These are phyloP conservation scores for Lagenidium giganteum DNA, from an alignment of 352 stramenopile genomes.

Conservation along the genomic window DNA sequence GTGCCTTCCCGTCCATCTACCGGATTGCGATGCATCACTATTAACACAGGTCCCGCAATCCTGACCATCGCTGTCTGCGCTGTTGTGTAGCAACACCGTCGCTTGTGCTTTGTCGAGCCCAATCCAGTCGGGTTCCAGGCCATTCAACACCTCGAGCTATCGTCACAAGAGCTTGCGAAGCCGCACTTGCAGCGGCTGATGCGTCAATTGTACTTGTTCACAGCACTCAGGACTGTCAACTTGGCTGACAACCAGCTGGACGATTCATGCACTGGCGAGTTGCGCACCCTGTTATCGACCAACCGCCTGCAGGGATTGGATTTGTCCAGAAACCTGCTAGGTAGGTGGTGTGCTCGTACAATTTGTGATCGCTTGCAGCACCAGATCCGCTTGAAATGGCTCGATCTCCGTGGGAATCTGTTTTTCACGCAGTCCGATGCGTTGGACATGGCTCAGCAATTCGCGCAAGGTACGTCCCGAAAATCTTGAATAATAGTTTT, in stretches of 20 bases:
- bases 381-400: conserved; percentile 17
- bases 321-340: conserved; percentile 34
- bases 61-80: no score
- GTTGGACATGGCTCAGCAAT: conserved; percentile 13
- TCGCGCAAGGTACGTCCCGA: conserved; percentile 4
- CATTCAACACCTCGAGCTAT: conserved; percentile 22
- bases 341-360: conserved; percentile 14
- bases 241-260: conserved; percentile 38
- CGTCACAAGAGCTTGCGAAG: conserved; percentile 17
- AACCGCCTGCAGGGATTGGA: conserved; percentile 21
- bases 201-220: conserved; percentile 25
- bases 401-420: conserved; percentile 29
- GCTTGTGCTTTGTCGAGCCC: conserved; percentile 24
- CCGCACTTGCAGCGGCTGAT: conserved; percentile 16
- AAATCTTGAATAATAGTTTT: no score
- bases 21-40: no score
- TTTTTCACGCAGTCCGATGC: conserved; percentile 32
- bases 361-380: conserved; percentile 27
- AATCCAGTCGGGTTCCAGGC: conserved; percentile 19
- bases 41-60: no score
- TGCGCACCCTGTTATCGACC: conserved; percentile 15
- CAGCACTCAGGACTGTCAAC: conserved; percentile 17
- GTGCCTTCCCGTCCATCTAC: no score
- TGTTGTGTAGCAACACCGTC: conserved; percentile 18
- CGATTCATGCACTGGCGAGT: conserved; percentile 16